Conservation (phyloP, 1,139 yeast genomes). For the Geotrichum fermentans region DNA sequence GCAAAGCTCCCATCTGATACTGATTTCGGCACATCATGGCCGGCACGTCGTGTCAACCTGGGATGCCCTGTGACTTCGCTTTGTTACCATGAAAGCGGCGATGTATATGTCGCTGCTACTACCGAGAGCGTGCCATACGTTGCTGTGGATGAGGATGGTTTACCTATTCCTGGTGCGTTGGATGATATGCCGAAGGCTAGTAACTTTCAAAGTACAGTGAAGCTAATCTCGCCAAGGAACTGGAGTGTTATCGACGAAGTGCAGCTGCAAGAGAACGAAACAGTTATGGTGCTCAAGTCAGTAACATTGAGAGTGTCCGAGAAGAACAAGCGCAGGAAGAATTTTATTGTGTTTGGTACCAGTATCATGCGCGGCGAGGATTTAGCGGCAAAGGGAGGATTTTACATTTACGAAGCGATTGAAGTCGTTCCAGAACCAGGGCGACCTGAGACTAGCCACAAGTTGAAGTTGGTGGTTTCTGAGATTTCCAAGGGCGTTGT, state of each 20-base stretch:
- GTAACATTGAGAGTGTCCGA: slow-evolving; percentile 52
- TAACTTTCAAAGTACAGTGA: slow-evolving; percentile 56
- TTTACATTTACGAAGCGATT: slow-evolving; percentile 68
- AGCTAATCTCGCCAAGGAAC: slow-evolving; percentile 64
- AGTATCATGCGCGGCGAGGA: slow-evolving; percentile 79
- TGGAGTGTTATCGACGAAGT: slow-evolving; percentile 75
- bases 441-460: slow-evolving; percentile 75
- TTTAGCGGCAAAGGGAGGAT: slow-evolving; percentile 72
- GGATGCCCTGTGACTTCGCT: slow-evolving; percentile 67
- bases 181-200: slow-evolving; percentile 49
- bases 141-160: slow-evolving; percentile 73
- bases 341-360: slow-evolving; percentile 73
- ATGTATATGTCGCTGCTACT: slow-evolving; percentile 63
- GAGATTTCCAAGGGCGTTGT: slow-evolving; percentile 86
- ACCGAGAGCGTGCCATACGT: slow-evolving; percentile 55
- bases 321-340: slow-evolving; percentile 55
- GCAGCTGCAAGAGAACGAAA: slow-evolving; percentile 62
- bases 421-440: slow-evolving; percentile 90
- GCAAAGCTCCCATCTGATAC: slow-evolving; percentile 50
- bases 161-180: slow-evolving; percentile 55
- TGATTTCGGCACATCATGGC: slow-evolving; percentile 61
- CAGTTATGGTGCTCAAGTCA: slow-evolving; percentile 55
- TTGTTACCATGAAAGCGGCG: slow-evolving; percentile 66
- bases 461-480: slow-evolving; percentile 66
- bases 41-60: slow-evolving; percentile 47